Evolutionary conservation across 805 yeast genomes (phyloP).

Genomic region (Isabelozyma heimii): DNA sequence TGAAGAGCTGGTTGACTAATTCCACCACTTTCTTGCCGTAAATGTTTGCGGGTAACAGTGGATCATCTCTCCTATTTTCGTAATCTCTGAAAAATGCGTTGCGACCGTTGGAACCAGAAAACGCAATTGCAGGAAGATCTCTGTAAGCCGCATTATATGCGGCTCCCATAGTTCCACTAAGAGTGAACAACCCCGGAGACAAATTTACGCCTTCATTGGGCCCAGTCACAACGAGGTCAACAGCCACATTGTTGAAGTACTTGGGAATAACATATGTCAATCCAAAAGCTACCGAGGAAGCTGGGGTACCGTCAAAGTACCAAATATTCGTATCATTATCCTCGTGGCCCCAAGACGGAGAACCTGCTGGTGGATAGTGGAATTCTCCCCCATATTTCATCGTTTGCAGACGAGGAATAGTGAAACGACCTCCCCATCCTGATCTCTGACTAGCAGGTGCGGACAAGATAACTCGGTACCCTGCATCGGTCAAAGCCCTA

Average conservation of each 20-base stretch:
- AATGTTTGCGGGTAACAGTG: slow-evolving; percentile 42
- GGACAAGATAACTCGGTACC: slow-evolving; percentile 41
- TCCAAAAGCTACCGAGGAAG: slow-evolving; percentile 49
- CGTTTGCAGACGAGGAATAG: slow-evolving; percentile 27
- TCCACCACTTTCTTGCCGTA: slow-evolving; percentile 40
- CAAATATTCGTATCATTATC: slow-evolving; percentile 30
- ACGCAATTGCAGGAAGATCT: slow-evolving; percentile 49
- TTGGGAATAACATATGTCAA: slow-evolving; percentile 47
- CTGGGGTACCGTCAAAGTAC: slow-evolving; percentile 61
- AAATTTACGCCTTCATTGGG: slow-evolving; percentile 53
- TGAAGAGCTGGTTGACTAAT: slow-evolving; percentile 37
- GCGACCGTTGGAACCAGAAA: slow-evolving; percentile 48
- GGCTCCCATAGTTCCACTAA: slow-evolving; percentile 54
- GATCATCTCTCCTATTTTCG: slow-evolving; percentile 30
- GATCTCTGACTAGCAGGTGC: slow-evolving; percentile 46
- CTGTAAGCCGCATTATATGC: slow-evolving; percentile 46
- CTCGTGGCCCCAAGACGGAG: slow-evolving; percentile 51
- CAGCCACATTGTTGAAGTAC: slow-evolving; percentile 38
- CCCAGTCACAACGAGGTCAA: slow-evolving; percentile 51
- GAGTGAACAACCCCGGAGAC: slow-evolving; percentile 38
- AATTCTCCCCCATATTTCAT: slow-evolving; percentile 42
- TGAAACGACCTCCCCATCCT: slow-evolving; percentile 50
- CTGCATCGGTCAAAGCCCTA: slow-evolving; percentile 44
- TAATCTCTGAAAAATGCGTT: slow-evolving; percentile 48
- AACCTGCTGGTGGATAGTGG: slow-evolving; percentile 37